Base-by-base conservation (phyloP, 768 basidiomycete species). In the Leucosporidium yakuticum region DNA sequence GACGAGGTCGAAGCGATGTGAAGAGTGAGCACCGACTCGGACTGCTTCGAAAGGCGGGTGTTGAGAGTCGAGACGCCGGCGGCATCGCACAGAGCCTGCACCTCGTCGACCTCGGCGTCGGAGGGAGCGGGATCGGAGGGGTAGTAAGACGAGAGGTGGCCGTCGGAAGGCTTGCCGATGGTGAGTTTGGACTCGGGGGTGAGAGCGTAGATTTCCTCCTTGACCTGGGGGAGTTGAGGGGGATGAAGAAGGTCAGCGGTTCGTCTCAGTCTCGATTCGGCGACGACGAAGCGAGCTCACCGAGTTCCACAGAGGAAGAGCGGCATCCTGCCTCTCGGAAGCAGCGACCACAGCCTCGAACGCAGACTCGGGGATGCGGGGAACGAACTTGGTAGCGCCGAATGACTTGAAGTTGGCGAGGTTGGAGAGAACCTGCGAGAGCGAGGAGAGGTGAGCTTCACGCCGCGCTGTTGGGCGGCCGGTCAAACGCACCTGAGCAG, bases 141-240 rank as follows among this genome's bases (percentile, higher is more conserved):
- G 76, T 94, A 94, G 78, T 93, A 94, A 76, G 91, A 90, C 36
- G 87, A 89, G 62, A 90, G 77, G 67, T 92, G 89, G 1, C 91
- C 91, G 27, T 63, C 67, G 3, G 74, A 68, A 11, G 86, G 88
- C 77, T 92, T 91, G 61, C 91, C 91, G 70, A 94, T 87, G 77
- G 84, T 86, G 65, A 90, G 81, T 60, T 82, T 84, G 1, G 83
- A 77, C 75, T 89, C 86, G 3, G 91, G 90, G 31, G 79, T 75
- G 19, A 82, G 73, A 4, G 86, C 80, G 77, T 91, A 93, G 54
- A 93, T 88, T 76, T 89, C 85, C 1, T 83, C 85, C 77, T 85
- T 85, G 71, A 92, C 80, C 88, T 91, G 73, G 84, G 5, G 39
- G 7, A 39, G 14, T 51, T 15, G n/a, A 48, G 47, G 47, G 11